These are phyloP conservation scores for Viola pubescens DNA, from an alignment of 441 rosid genomes.

Conservation along the genomic window DNA sequence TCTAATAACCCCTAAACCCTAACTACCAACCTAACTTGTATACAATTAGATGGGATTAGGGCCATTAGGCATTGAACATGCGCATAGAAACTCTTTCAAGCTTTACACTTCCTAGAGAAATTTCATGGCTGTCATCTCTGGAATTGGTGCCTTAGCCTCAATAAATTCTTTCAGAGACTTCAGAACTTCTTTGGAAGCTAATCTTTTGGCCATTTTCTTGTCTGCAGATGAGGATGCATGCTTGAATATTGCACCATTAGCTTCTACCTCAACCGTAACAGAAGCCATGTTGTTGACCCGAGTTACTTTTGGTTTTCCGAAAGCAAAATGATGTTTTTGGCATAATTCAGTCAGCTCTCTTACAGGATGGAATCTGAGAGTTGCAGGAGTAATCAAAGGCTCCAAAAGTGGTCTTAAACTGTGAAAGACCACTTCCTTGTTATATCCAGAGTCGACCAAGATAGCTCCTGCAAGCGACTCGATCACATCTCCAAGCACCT, in stretches of 20 bases:
- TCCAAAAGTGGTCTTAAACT: constrained; percentile 69
- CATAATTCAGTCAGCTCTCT: constrained; percentile 58
- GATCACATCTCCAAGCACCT: constrained; percentile 91
- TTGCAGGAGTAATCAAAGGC: constrained; percentile 61
- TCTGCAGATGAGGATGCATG: constrained; percentile 36
- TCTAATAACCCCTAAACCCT: too few species aligned
- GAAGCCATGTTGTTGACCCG: constrained; percentile 21
- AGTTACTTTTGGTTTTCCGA: constrained; percentile 14
- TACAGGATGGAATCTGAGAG: constrained; percentile 48
- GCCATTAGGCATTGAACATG: too few species aligned
- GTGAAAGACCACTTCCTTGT: constrained; percentile 46
- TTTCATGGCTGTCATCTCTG: too few species aligned
- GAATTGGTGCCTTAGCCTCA: too few species aligned
- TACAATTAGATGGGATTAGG: too few species aligned
- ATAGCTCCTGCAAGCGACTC: constrained; percentile 93
- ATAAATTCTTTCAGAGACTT: constrained; percentile 32
- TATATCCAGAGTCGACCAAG: constrained; percentile 64
- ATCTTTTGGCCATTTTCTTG: constrained; percentile 43
- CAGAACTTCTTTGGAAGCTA: constrained; percentile 54
- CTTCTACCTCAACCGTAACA: constrained; percentile 45
- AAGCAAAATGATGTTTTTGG: constrained; percentile 32
- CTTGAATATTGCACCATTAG: constrained; percentile 27
- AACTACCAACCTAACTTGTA: too few species aligned
- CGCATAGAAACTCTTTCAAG: too few species aligned
- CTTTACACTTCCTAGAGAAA: too few species aligned